Evolutionary conservation across 441 rosid species (phyloP), one percentile per base, ranked within the genome.

Genomic region (Biscutella laevigata): DNA sequence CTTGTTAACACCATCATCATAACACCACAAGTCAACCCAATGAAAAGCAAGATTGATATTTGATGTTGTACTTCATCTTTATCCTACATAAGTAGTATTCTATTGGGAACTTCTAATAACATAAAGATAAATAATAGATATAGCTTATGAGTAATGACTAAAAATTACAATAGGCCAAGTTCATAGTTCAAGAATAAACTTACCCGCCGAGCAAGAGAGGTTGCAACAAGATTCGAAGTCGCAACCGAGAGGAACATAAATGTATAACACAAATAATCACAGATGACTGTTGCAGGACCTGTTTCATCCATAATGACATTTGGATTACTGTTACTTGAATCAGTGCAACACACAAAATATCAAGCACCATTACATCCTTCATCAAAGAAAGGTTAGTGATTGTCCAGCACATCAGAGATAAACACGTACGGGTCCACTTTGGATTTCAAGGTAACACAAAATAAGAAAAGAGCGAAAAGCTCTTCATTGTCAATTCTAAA

Each of bases 221-320:
- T 89, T 39, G 97, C 94, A 34, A 86, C 90, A 88, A 86, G 67
- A 75, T 89, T 89, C 3, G 94, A 86, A 51, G 95, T 89, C 6
- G 91, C 89, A 68, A 89, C 73, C 0, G 95, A 83, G 45, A 89
- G 94, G 74, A 86, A 86, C 97, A 89, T 83, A 73, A 89, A 86
- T 3, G 71, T 58, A 52, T 86, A 84, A 66, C 82, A 67, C 59
- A 75, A 68, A 38, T 77, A 72, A 65, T 86, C 94, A 38, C 94
- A 86, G 51, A 86, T 42, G 61, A 89, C 90, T 12, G 94, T 89
- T 38, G 80, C 97, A 11, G 97, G 97, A 44, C 95, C 95, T 89
- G 86, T 51, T 42, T 44, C 62, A 77, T 61, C 54, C 56, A 62
- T 17, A 29, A 22, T 51, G 25, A 63, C 39, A 43, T 7, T 24